These are phyloP conservation scores for Achaetomium macrosporum DNA, from an alignment of 2,329 filamentous ascomycete species.

Conservation along the genomic window DNA sequence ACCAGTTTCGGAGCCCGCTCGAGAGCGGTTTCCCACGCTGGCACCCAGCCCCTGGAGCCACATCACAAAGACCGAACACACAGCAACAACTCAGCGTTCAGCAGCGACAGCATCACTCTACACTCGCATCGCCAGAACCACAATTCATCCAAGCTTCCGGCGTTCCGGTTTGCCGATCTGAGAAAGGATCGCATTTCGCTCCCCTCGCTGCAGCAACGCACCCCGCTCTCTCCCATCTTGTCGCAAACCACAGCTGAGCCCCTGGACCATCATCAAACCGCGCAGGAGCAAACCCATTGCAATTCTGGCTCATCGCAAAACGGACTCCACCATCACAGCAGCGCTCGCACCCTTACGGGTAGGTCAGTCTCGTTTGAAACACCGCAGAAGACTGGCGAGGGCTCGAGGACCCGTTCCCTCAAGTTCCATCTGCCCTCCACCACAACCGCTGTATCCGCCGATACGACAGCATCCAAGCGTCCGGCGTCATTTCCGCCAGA, in stretches of 20 bases:
- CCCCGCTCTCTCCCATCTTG: slow-evolving; percentile 38
- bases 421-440: slow-evolving; percentile 33
- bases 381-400: slow-evolving; percentile 12
- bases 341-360: slow-evolving; percentile 19
- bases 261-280: slow-evolving; percentile 21
- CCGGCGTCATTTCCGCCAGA: slow-evolving; percentile 37
- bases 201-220: slow-evolving; percentile 33
- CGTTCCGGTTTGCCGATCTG: slow-evolving; percentile 49
- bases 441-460: slow-evolving; percentile 9
- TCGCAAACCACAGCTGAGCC: slow-evolving; percentile 23
- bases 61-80: slow-evolving; percentile 9
- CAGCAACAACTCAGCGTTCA: slow-evolving; percentile 14
- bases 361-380: slow-evolving; percentile 18
- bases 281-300: slow-evolving; percentile 25
- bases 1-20: slow-evolving; percentile 19
- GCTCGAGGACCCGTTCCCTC: slow-evolving; percentile 32
- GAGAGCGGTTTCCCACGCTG: slow-evolving; percentile 7
- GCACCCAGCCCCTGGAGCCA: slow-evolving; percentile 5
- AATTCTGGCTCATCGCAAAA: slow-evolving; percentile 23
- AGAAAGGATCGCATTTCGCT: slow-evolving; percentile 33
- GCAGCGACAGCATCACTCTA: slow-evolving; percentile 23
- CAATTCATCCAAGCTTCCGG: slow-evolving; percentile 50
- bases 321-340: slow-evolving; percentile 21
- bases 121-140: slow-evolving; percentile 49
- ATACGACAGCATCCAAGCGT: slow-evolving; percentile 25